Conservation (phyloP, 2,329 filamentous ascomycete genomes). For the Exophiala sp. region DNA sequence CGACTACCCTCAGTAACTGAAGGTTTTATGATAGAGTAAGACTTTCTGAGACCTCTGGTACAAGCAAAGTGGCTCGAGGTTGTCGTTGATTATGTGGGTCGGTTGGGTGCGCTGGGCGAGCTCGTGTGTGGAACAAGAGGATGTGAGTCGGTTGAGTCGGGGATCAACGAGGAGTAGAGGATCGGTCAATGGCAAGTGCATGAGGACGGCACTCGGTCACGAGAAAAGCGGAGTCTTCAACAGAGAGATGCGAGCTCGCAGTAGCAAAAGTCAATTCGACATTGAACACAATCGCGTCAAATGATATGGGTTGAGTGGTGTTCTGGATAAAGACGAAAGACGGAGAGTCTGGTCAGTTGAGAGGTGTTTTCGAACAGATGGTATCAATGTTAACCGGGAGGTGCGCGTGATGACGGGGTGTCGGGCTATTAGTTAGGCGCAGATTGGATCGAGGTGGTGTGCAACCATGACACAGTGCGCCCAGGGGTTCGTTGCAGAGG, state of each 20-base stretch:
- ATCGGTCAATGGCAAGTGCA: constrained; percentile 16
- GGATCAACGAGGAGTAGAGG: constrained; percentile 2
- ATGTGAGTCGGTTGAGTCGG: constrained; percentile 5
- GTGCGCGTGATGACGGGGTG: too few species aligned
- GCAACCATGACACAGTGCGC: too few species aligned
- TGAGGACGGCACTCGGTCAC: constrained; percentile 7
- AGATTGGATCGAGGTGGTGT: too few species aligned
- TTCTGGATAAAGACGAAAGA: not conserved
- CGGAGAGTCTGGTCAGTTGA: not conserved
- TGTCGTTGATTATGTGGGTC: constrained; percentile 11
- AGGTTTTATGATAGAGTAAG: constrained; percentile 1
- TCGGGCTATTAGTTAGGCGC: too few species aligned
- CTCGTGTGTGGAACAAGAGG: not conserved
- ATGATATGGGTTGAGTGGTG: not conserved
- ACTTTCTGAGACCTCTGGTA: constrained; percentile 7
- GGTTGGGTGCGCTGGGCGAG: constrained; percentile 3
- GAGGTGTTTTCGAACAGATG: not conserved
- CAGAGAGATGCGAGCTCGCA: not conserved
- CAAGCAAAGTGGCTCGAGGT: constrained; percentile 8
- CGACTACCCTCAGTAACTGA: constrained; percentile 56
- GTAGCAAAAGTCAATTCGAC: constrained; percentile 4
- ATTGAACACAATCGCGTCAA: not conserved
- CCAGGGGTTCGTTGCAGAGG: too few species aligned
- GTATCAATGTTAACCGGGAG: too few species aligned
- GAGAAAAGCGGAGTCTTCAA: constrained; percentile 15